phyloP scores from a whole-genome alignment of 495 filamentous ascomycete species.

The Neurospora tetrasperma region DNA sequence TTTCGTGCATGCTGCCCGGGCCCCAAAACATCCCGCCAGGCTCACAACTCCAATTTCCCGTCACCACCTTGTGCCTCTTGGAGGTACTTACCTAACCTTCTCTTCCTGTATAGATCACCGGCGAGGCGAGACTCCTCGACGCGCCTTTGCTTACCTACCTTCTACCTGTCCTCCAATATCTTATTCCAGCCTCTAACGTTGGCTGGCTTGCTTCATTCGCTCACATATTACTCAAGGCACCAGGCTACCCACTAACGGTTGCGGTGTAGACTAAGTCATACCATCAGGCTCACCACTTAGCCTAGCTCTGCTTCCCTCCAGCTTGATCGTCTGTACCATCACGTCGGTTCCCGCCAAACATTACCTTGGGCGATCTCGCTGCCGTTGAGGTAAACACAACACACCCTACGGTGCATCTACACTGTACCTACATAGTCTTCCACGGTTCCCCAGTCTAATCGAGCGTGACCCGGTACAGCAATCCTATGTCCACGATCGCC shows the following conservation, averaged over 20 bases:
- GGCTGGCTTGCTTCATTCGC: background rate
- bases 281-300: background rate
- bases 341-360: background rate
- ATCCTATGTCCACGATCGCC: background rate
- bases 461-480: background rate
- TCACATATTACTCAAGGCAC: background rate
- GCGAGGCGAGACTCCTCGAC: background rate
- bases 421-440: background rate
- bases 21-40: background rate
- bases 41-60: background rate
- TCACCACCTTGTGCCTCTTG: background rate
- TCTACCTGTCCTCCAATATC: background rate
- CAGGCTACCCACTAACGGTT: background rate
- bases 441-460: background rate
- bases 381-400: background rate
- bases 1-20: background rate
- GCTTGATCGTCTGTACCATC: background rate
- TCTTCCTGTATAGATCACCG: background rate
- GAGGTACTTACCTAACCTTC: background rate
- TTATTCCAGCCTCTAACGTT: background rate
- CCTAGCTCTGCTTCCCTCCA: background rate
- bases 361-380: background rate
- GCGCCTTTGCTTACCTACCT: background rate
- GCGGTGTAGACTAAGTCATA: background rate
- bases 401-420: background rate